These are phyloP conservation scores for Beauveria sp. DNA, from an alignment of 2,329 filamentous ascomycete species.

Conservation along the genomic window DNA sequence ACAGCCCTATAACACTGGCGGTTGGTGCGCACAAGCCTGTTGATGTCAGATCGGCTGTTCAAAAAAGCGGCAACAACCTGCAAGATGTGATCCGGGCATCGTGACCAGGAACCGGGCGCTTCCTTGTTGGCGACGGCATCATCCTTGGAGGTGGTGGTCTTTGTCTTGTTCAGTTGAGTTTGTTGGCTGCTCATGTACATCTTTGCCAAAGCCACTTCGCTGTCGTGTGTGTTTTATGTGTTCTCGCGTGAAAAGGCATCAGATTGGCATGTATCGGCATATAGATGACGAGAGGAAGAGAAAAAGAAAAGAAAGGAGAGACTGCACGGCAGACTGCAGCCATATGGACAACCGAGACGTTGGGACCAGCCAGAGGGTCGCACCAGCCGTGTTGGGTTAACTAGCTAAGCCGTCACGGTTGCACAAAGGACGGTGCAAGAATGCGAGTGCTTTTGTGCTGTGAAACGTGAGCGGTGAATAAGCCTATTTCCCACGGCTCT, in stretches of 20 bases:
- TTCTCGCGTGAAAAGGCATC: background rate
- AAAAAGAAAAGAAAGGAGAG: no score
- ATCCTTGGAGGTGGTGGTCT: background rate
- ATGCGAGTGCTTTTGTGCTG: background rate
- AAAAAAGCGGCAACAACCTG: background rate
- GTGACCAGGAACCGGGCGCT: no score
- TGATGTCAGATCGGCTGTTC: background rate
- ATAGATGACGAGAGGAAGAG: background rate
- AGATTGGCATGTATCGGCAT: no score
- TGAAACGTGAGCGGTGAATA: background rate
- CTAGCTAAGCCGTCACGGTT: background rate
- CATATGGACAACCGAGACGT: background rate
- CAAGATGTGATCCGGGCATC: background rate
- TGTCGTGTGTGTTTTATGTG: background rate
- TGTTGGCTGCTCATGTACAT: background rate
- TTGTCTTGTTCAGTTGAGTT: background rate
- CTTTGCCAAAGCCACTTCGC: background rate
- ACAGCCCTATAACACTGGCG: background rate
- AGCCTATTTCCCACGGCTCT: background rate
- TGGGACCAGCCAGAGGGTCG: background rate
- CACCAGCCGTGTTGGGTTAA: background rate
- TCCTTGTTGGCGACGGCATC: background rate
- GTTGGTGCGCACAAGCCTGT: background rate
- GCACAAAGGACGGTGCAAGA: background rate
- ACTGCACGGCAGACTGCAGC: background rate